Evolutionary conservation across 2,329 filamentous ascomycete species (phyloP).

Genomic region (Teratosphaeria pseudoeucalypti): DNA sequence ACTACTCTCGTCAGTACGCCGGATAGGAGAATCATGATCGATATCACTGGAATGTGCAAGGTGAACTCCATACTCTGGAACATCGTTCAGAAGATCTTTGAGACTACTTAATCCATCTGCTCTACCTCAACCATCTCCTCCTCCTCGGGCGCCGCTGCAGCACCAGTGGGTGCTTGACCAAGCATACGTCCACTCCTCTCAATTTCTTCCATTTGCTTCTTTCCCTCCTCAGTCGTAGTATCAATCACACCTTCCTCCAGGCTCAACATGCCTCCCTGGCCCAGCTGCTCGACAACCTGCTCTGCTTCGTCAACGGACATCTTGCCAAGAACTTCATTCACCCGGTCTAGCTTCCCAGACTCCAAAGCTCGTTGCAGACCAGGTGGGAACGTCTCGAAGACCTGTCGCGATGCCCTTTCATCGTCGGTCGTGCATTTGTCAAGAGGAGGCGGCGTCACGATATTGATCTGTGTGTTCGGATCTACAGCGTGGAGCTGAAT

Average conservation of each 20-base stretch:
- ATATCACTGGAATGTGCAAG: no score
- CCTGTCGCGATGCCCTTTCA: slow-evolving; percentile 53
- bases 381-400: slow-evolving; percentile 76
- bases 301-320: slow-evolving; percentile 86
- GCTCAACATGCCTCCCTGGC: slow-evolving; percentile 79
- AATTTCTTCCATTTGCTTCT: slow-evolving; percentile 27
- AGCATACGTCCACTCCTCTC: slow-evolving; percentile 67
- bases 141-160: background rate
- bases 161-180: slow-evolving; percentile 26
- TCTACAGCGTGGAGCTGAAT: slow-evolving; percentile 92
- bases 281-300: slow-evolving; percentile 68
- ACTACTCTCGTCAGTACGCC: no score
- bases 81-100: background rate
- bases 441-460: slow-evolving; percentile 76
- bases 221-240: slow-evolving; percentile 46
- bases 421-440: slow-evolving; percentile 54
- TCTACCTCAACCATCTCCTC: slow-evolving; percentile 23
- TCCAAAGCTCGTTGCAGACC: slow-evolving; percentile 74
- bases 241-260: slow-evolving; percentile 91
- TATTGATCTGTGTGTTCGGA: slow-evolving; percentile 78
- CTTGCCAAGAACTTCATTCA: slow-evolving; percentile 77
- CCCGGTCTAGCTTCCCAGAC: slow-evolving; percentile 77
- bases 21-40: no score
- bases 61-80: no score
- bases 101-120: slow-evolving; percentile 35